These are phyloP conservation scores for Dactylellina parvicollis DNA, from an alignment of 2,329 filamentous ascomycete species.

Conservation along the genomic window DNA sequence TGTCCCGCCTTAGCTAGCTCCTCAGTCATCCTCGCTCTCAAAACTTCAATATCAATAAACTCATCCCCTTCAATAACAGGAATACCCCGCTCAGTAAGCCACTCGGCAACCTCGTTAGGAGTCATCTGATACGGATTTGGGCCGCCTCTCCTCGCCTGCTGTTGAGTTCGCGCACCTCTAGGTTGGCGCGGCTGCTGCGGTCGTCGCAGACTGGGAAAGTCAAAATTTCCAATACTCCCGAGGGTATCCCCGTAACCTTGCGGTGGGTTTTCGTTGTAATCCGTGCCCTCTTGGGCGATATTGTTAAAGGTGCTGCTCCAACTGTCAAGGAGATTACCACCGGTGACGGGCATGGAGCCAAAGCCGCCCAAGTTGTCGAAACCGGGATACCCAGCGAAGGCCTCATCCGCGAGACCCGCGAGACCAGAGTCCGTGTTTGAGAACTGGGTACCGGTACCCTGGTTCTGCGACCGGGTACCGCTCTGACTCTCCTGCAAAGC, in stretches of 20 bases:
- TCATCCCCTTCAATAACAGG: neutral
- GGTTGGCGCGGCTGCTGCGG: too few species aligned
- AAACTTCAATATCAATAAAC: neutral
- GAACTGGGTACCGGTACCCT: neutral
- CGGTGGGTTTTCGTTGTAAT: neutral
- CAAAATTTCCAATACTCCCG: neutral
- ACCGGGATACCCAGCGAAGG: neutral
- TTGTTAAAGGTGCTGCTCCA: neutral
- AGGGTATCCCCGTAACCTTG: too few species aligned
- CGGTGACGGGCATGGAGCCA: neutral
- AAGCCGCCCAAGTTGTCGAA: neutral
- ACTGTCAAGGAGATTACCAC: neutral
- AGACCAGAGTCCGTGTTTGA: neutral
- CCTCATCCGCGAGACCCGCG: neutral
- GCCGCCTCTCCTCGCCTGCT: neutral
- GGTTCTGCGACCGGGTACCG: neutral
- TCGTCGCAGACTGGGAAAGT: neutral
- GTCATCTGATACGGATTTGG: neutral
- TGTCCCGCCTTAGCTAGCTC: neutral
- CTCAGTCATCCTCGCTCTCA: neutral
- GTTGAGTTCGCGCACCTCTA: neutral
- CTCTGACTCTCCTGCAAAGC: neutral
- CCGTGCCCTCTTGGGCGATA: neutral
- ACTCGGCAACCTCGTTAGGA: constrained; percentile 1
- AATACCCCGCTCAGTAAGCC: neutral